Evolutionary conservation across 2,329 filamentous ascomycete species (phyloP).

Genomic region (Tothia fuscella): DNA sequence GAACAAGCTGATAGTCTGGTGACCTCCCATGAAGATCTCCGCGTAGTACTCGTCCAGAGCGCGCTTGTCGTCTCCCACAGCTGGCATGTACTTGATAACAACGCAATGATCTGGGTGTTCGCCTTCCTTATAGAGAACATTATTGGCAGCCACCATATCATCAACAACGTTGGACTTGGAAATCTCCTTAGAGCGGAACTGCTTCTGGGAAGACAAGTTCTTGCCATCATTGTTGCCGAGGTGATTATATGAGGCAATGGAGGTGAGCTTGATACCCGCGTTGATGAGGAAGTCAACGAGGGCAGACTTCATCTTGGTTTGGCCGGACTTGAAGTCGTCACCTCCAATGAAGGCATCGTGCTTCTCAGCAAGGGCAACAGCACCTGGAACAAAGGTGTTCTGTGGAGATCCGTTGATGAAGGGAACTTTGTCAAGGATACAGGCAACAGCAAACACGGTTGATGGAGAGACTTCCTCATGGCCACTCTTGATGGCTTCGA

Average conservation of each 20-base stretch:
- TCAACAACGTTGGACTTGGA: conserved; percentile 99
- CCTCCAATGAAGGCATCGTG: conserved; percentile 87
- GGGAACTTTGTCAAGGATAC: conserved; percentile 75
- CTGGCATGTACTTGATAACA: conserved; percentile 99
- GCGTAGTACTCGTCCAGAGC: conserved; percentile 98
- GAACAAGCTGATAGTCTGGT: conserved; percentile 97
- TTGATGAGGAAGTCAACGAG: conserved; percentile 98
- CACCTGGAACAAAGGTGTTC: conserved; percentile 96
- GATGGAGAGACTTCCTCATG: conserved; percentile 91
- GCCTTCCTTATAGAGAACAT: conserved; percentile 74
- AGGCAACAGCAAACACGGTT: conserved; percentile 90
- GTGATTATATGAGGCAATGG: conserved; percentile 98
- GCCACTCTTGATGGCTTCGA: conserved; percentile 74
- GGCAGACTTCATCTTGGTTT: conserved; percentile 99
- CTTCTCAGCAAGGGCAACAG: conserved; percentile 76
- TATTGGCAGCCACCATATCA: conserved; percentile 97
- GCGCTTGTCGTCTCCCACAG: conserved; percentile 97
- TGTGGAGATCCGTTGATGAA: conserved; percentile 99
- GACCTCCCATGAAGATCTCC: conserved; percentile 96
- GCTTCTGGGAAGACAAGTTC: conserved; percentile 93
- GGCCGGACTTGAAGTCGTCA: conserved; percentile 98
- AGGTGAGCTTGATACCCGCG: conserved; percentile 96
- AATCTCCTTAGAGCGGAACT: conserved; percentile 99
- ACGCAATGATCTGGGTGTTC: conserved; percentile 98
- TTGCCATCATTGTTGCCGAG: conserved; percentile 99